Evolutionary conservation across 1,284 basidiomycete genomes (phyloP).

Genomic region (Pterulicium gracile): DNA sequence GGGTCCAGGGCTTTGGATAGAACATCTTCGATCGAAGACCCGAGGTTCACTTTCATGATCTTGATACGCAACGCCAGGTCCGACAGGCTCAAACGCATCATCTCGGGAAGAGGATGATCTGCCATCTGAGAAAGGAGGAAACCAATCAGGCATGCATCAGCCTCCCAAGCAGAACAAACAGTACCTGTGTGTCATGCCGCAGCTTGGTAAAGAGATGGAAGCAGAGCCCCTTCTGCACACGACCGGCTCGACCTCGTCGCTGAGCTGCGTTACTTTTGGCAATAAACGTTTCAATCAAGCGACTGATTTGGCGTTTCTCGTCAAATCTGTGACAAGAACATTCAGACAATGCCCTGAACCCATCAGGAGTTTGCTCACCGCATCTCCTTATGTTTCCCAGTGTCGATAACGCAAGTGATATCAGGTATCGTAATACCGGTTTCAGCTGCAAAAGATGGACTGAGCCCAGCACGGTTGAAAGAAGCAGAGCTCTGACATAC

Average conservation of each 20-base stretch:
- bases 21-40: constrained; percentile 84
- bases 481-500: constrained; percentile 19
- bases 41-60: constrained; percentile 89
- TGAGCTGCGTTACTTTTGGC: constrained; percentile 93
- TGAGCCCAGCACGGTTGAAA: constrained; percentile 39
- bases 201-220: constrained; percentile 94
- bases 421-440: constrained; percentile 98
- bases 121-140: constrained; percentile 49
- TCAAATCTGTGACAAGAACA: constrained; percentile 57
- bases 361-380: constrained; percentile 30
- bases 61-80: constrained; percentile 95
- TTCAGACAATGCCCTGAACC: constrained; percentile 9
- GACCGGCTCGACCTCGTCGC: constrained; percentile 83
- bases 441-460: constrained; percentile 35
- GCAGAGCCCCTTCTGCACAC: constrained; percentile 85
- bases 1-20: constrained; percentile 86
- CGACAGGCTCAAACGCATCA: constrained; percentile 89
- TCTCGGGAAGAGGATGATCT: constrained; percentile 91
- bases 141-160: constrained; percentile 21
- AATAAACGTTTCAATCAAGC: constrained; percentile 88
- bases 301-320: constrained; percentile 94
- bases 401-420: constrained; percentile 95
- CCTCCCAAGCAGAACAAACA: constrained; percentile 23
- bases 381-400: constrained; percentile 92
- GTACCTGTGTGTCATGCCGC: constrained; percentile 69